Evolutionary conservation across 164 flowering plant genomes (phyloP).

Genomic region (Tetrastigma voinierianum): DNA sequence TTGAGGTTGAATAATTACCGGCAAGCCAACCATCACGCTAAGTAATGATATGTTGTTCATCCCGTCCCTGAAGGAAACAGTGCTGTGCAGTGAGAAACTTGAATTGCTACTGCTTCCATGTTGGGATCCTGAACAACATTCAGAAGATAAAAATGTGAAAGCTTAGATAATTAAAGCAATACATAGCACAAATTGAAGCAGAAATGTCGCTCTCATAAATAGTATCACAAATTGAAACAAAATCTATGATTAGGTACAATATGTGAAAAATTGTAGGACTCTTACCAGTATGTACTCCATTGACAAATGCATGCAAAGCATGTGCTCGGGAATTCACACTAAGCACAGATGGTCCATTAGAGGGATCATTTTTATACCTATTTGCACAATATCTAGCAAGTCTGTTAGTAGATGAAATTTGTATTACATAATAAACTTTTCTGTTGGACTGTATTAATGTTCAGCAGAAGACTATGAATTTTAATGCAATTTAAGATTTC

Average conservation of each 20-base stretch:
- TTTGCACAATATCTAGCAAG: neutral
- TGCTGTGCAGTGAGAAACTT: slow-evolving; percentile 27
- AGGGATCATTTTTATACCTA: slow-evolving; percentile 39
- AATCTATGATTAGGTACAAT: too few species aligned
- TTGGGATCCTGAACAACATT: slow-evolving; percentile 44
- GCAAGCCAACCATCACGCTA: slow-evolving; percentile 84
- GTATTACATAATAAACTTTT: too few species aligned
- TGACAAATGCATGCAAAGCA: slow-evolving; percentile 64
- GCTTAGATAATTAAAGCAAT: neutral
- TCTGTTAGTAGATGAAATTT: too few species aligned
- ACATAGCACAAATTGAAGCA: neutral
- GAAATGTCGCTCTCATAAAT: too few species aligned
- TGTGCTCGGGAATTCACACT: slow-evolving; percentile 55
- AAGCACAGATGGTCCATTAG: slow-evolving; percentile 29
- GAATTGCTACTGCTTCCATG: slow-evolving; percentile 46
- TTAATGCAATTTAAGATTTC: too few species aligned
- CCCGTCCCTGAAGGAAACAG: slow-evolving; percentile 43
- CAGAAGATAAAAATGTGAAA: too few species aligned
- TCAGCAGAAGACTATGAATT: neutral
- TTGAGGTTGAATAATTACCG: slow-evolving; percentile 41
- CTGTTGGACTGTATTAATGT: neutral
- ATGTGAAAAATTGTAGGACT: too few species aligned
- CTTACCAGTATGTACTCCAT: slow-evolving; percentile 23
- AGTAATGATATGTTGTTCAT: slow-evolving; percentile 63
- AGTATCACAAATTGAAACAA: too few species aligned